phyloP scores from a whole-genome alignment of 139 green algal genomes.

The Nannochloris sp. region DNA sequence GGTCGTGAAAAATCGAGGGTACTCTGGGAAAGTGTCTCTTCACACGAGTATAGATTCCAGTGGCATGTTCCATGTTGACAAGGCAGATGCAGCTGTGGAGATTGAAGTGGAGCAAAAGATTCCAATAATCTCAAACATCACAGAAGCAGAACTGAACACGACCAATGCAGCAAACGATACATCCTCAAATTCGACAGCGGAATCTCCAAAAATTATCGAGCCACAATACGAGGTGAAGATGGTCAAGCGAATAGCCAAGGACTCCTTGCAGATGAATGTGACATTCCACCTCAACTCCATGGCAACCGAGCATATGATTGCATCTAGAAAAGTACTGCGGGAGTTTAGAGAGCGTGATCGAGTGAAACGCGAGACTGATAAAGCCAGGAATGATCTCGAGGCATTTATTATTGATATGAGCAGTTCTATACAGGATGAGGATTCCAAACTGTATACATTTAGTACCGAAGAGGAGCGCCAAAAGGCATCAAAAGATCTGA shows the following conservation, averaged over 20 bases:
- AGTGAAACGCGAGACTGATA: conserved; percentile 45
- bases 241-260: conserved; percentile 16
- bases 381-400: conserved; percentile 83
- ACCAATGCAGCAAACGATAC: conserved; percentile 1
- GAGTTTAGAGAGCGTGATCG: conserved; percentile 38
- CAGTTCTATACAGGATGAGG: conserved; percentile 31
- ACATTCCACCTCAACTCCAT: conserved; percentile 12
- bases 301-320: conserved; percentile 14
- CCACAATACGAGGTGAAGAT: conserved; percentile 13
- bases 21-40: conserved; percentile 41
- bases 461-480: conserved; percentile 64
- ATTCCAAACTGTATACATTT: conserved; percentile 39
- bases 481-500: conserved; percentile 45
- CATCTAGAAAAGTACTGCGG: conserved; percentile 17
- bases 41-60: conserved; percentile 54
- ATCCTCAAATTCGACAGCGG: conserved; percentile 6
- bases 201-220: background rate
- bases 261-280: conserved; percentile 27
- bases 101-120: conserved; percentile 34
- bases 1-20: conserved; percentile 19
- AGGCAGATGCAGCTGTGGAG: conserved; percentile 42
- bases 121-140: background rate
- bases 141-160: background rate
- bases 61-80: conserved; percentile 59
- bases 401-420: conserved; percentile 76